Conservation (phyloP, 2,329 filamentous ascomycete genomes). For the Penicillium sclerotiorum region DNA sequence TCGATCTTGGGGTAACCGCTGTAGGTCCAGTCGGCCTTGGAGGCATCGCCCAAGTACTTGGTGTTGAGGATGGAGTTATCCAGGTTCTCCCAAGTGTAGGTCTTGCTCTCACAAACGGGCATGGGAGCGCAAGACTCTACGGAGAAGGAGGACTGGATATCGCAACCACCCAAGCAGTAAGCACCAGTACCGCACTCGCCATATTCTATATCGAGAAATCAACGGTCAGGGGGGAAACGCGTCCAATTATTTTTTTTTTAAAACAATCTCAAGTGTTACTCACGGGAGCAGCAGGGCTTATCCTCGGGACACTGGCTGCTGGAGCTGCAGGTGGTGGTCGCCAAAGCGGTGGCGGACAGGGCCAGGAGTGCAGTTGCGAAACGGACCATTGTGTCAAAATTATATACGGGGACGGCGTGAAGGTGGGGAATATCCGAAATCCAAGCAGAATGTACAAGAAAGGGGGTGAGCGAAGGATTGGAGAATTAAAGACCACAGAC, state of each 20-base stretch:
- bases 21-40: slow-evolving; percentile 81
- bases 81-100: slow-evolving; percentile 72
- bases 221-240: neutral
- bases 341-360: slow-evolving; percentile 37
- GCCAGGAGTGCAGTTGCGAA: slow-evolving; percentile 37
- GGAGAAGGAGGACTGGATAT: slow-evolving; percentile 79
- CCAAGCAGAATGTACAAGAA: slow-evolving; percentile 5
- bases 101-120: slow-evolving; percentile 76
- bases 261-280: too few relatives aligned
- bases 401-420: slow-evolving; percentile 19
- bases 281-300: slow-evolving; percentile 79
- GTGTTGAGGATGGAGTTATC: slow-evolving; percentile 71
- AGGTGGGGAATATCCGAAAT: slow-evolving; percentile 20
- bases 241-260: too few relatives aligned
- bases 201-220: slow-evolving; percentile 66
- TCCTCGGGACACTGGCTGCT: slow-evolving; percentile 68
- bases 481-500: slow-evolving; percentile 16
- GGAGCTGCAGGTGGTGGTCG: slow-evolving; percentile 41
- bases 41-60: slow-evolving; percentile 83
- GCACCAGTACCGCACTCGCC: slow-evolving; percentile 90
- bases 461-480: slow-evolving; percentile 3
- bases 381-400: slow-evolving; percentile 39
- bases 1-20: slow-evolving; percentile 70
- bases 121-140: slow-evolving; percentile 83
- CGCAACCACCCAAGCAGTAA: slow-evolving; percentile 94